Evolutionary conservation across 768 basidiomycete species (phyloP), one percentile per base, ranked within the genome.

Genomic region (Lactarius deliciosus): DNA sequence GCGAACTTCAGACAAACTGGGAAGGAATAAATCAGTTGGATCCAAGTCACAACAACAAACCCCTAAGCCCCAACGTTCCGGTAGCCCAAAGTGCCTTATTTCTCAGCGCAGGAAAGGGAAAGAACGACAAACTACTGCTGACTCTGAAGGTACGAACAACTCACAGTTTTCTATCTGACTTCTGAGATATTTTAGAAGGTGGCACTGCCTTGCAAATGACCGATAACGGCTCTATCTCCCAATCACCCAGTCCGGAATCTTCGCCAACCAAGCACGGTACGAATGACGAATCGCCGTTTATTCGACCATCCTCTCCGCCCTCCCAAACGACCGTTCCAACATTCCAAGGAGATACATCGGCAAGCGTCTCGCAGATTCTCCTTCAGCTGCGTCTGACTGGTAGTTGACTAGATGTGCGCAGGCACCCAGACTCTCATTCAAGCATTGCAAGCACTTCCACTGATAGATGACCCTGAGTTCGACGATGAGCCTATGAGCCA

Each of bases 401-500:
- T 61, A 45, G 58, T 65, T 65, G 65, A 66, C 43, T 73, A 94
- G 92, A 90, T 94, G 86, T 88, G 91, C 47, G 85, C 87, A 30
- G 92, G 92, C 18, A 94, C 92, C 3, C 93, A 94, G 74, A 91
- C 92, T 3, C 84, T 94, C 59, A 94, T 94, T 45, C 92, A 94
- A 77, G 92, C 91, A 4, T 80, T 94, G 16, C 92, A 94, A 72
- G 92, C 91, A 2, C 80, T 94, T 50, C 93, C 92, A 22, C 91
- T 88, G 89, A 81, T 83, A 40, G 86, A 87, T 47, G 83, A 82
- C 66, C 81, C 83, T 10, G 89, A 92, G 69, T 86, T 86, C 64
- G 87, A 89, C 38, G 88, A 90, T 47, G 90, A 88, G 57, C 76
- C 81, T 34, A 72, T 80, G 13, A 76, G 79, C 65, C 80, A 79